These are phyloP conservation scores for Hibiscus mutabilis DNA, from an alignment of 345 rosid species.

Conservation along the genomic window DNA sequence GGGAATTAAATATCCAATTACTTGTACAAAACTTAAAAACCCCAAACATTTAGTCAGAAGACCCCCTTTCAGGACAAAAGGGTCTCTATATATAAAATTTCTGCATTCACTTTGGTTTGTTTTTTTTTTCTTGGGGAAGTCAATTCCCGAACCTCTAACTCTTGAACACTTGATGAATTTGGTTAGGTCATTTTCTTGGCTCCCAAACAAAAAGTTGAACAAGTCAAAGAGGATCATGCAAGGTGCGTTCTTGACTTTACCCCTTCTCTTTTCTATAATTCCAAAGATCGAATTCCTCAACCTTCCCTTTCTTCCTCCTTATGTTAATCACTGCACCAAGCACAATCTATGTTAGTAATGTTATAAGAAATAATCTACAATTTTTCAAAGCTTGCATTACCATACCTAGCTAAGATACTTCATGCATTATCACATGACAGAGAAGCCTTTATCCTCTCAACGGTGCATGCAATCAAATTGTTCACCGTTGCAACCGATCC, in stretches of 20 bases:
- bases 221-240: slow-evolving; percentile 30
- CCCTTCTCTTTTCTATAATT: slow-evolving; percentile 6
- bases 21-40: neutral
- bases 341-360: neutral
- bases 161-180: slow-evolving; percentile 11
- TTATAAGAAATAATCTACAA: neutral
- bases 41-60: neutral
- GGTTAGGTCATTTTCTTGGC: neutral
- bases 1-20: neutral
- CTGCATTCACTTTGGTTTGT: neutral
- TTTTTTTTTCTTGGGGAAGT: slow-evolving; percentile 34
- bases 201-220: neutral
- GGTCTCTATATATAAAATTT: neutral
- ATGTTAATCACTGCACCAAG: slow-evolving; percentile 24
- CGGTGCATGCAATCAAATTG: slow-evolving; percentile 60
- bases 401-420: slow-evolving; percentile 8
- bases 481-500: slow-evolving; percentile 80
- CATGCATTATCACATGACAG: slow-evolving; percentile 33
- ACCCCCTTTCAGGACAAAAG: neutral
- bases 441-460: slow-evolving; percentile 56
- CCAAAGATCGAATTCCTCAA: no score
- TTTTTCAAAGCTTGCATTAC: neutral
- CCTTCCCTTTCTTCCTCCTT: slow-evolving; percentile 14
- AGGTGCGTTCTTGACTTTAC: slow-evolving; percentile 97
- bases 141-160: slow-evolving; percentile 81